Evolutionary conservation across 2,329 filamentous ascomycete genomes (phyloP).

Genomic region (Lasiodiplodia citricola): DNA sequence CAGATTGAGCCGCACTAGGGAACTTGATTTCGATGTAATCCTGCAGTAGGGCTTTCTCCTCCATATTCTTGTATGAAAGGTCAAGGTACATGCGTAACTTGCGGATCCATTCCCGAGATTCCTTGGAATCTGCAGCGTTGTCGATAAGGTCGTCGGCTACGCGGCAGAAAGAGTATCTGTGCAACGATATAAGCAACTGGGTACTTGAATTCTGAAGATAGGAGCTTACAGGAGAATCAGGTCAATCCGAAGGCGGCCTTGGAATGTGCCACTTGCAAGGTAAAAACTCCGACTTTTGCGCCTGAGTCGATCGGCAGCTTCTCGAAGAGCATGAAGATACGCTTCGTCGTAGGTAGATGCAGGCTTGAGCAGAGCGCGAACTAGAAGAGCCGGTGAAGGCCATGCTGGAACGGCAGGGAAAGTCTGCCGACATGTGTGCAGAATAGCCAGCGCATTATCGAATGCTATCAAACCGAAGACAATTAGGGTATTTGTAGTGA

Average conservation of each 20-base stretch:
- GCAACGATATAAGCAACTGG: slow-evolving; percentile 29
- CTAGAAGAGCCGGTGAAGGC: slow-evolving; percentile 56
- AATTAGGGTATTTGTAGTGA: slow-evolving; percentile 71
- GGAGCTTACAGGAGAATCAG: slow-evolving; percentile 63
- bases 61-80: slow-evolving; percentile 51
- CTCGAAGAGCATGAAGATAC: slow-evolving; percentile 62
- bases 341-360: slow-evolving; percentile 60
- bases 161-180: slow-evolving; percentile 73
- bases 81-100: slow-evolving; percentile 65
- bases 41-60: slow-evolving; percentile 31
- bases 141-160: slow-evolving; percentile 77
- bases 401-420: slow-evolving; percentile 59
- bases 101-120: slow-evolving; percentile 63
- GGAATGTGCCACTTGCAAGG: slow-evolving; percentile 71
- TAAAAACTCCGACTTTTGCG: slow-evolving; percentile 77
- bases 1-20: slow-evolving; percentile 57
- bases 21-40: slow-evolving; percentile 57
- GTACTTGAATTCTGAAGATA: background rate
- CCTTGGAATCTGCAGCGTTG: slow-evolving; percentile 58
- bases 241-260: slow-evolving; percentile 70
- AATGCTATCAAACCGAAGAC: slow-evolving; percentile 72
- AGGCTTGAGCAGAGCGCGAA: slow-evolving; percentile 59
- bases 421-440: slow-evolving; percentile 65
- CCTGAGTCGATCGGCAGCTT: slow-evolving; percentile 63
- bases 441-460: slow-evolving; percentile 70